A percentile compares a stretch with the other conserved stretches of the same genome.
Conservation (phyloP, 2,329 filamentous ascomycete genomes). For the Xylaria sp. region DNA sequence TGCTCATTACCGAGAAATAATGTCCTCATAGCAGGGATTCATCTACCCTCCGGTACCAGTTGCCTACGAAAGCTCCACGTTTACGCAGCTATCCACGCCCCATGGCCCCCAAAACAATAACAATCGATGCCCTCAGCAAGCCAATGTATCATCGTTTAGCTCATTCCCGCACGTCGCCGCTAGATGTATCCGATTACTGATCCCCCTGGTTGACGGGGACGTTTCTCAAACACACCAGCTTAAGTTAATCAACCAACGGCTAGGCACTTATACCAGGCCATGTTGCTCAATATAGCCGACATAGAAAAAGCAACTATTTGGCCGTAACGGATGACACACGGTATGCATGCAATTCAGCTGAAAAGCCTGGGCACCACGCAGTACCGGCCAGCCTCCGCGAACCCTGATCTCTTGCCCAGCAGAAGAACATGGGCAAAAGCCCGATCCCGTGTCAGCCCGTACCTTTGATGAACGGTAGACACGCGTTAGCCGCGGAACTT, state of each 20-base stretch:
- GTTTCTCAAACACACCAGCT: neutral
- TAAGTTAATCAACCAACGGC: slow-evolving; percentile 11
- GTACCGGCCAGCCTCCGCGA: slow-evolving; percentile 22
- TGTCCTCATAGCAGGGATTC: neutral
- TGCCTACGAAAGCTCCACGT: slow-evolving; percentile 6
- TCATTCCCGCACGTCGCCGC: neutral
- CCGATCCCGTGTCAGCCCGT: slow-evolving; percentile 18
- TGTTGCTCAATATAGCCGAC: slow-evolving; percentile 17
- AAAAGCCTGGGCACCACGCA: slow-evolving; percentile 27
- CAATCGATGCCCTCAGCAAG: neutral
- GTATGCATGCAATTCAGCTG: slow-evolving; percentile 31
- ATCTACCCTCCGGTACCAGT: neutral
- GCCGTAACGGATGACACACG: slow-evolving; percentile 6
- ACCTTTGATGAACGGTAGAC: slow-evolving; percentile 22
- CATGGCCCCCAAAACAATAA: slow-evolving; percentile 4
- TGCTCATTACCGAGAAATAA: neutral
- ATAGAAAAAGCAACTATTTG: slow-evolving; percentile 26
- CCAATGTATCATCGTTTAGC: neutral
- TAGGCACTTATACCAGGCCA: slow-evolving; percentile 10
- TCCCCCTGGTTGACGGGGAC: slow-evolving; percentile 11
- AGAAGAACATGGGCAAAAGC: slow-evolving; percentile 25
- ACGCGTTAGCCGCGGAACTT: slow-evolving; percentile 31
- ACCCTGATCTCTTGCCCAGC: slow-evolving; percentile 20
- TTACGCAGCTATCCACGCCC: slow-evolving; percentile 4
- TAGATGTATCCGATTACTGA: neutral